Evolutionary conservation across 495 filamentous ascomycete species (phyloP), one percentile per base, ranked within the genome.

Genomic region (Penicillium canescens): DNA sequence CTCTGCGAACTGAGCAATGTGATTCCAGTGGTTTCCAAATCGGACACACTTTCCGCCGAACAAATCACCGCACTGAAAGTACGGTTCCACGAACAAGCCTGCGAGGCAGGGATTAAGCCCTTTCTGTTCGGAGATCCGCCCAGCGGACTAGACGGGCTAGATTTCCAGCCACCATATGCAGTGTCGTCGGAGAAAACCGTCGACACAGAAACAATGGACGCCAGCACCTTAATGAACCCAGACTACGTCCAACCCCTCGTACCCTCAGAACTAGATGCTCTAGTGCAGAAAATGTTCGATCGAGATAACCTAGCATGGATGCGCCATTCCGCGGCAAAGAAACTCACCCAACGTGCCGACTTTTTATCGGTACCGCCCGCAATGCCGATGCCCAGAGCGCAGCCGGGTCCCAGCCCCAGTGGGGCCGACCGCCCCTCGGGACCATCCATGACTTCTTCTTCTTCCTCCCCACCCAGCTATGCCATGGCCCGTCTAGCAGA

Each of bases 201-300:
- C 44, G 92, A 99, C 67, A 74, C 86, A 45, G 92, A 96, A 20
- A 87, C 80, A 41, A 96, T 99, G 91, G 94, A 99, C 63, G 94
- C 94, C 24, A 95, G 90, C 61, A 82, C 94, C 0, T 78, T 99
- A 12, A 99, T 99, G 94, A 91, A 84, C 42, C 86, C 95, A 3
- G 89, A 93, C 59, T 99, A 99, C 67, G 77, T 96, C 14, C 88
- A 91, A 51, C 95, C 95, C 3, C 78, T 98, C 2, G 70, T 90
- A 10, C 66, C 80, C 24, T 92, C 91, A 18, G 95, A 99, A 55
- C 81, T 99, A 7, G 57, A 64, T 10, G 64, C 70, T 12, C 76
- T 99, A 11, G 86, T 97, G 35, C 69, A 81, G 28, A 81, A 84
- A 33, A 71, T 98, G 9, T 93, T 98, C 60, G 84, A 90, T 37